Evolutionary conservation across 352 stramenopile genomes (phyloP), one percentile per base, ranked within the genome.

Genomic region (Phytophthora nicotianae): DNA sequence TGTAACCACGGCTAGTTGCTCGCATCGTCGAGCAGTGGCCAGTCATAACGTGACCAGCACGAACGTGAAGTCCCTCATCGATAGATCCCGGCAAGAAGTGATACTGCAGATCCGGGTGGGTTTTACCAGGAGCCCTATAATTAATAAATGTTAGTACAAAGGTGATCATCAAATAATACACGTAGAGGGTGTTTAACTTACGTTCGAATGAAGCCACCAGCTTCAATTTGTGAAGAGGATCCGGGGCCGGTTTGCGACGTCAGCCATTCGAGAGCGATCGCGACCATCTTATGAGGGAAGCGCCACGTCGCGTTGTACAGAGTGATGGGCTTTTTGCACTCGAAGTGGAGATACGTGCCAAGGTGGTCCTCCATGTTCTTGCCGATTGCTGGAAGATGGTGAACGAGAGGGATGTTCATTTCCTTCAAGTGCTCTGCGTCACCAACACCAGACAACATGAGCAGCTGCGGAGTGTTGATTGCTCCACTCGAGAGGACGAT

Each of bases 341-440:
- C 42, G 70, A 90, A 95, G 52, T 95, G 83, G 24, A 96, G 67
- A 64, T 95, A 92, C 29, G 88, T 67, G 16, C 91, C 87, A 26
- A 95, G 47, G 55, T 95, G 87, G 49, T 95, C 87, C 58, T 95
- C 85, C 75, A 95, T 86, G 70, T 94, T 90, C 50, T 91, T 69
- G 6, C 87, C 87, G 5, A 95, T 76, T 6, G 83, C 83, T 1
- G 83, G 79, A n/a, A 90, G 17, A 67, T 94, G 66, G 26, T 90
- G 75, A 20, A 94, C 74, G 9, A 93, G 57, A 2, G 83, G 79
- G n/a, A 96, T 67, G 23, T 64, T 83, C 6, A 93, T 23, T 9
- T 91, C 72, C 24, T 88, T 83, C 41, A 96, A 27, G 50, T 92
- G 74, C 6, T 90, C 55, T 1, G 66, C 74, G 29, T 91, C 65